Evolutionary conservation across 352 stramenopile species (phyloP).

Genomic region (Globisporangium iwayamae): DNA sequence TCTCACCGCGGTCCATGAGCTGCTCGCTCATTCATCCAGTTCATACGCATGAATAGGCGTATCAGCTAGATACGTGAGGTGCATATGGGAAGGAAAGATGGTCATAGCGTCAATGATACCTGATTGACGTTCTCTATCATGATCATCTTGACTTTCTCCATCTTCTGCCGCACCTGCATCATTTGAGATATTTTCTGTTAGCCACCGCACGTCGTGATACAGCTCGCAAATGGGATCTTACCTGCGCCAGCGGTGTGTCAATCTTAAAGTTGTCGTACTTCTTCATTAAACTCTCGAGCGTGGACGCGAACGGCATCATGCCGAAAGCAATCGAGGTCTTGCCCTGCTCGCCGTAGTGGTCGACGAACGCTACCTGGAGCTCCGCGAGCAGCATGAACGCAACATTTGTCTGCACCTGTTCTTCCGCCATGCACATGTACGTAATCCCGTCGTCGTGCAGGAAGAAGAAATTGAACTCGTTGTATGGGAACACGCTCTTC

Average conservation of each 20-base stretch:
- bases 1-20: slow-evolving; percentile 97
- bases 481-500: slow-evolving; percentile 74
- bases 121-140: slow-evolving; percentile 99
- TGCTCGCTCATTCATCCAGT: slow-evolving; percentile 38
- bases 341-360: slow-evolving; percentile 57
- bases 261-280: slow-evolving; percentile 85
- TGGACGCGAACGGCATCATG: slow-evolving; percentile 58
- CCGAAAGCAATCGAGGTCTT: slow-evolving; percentile 70
- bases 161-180: slow-evolving; percentile 88
- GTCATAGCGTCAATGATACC: slow-evolving; percentile 18
- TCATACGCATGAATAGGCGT: not conserved
- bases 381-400: slow-evolving; percentile 73
- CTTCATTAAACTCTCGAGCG: slow-evolving; percentile 66
- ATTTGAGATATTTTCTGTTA: not conserved
- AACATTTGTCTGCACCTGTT: slow-evolving; percentile 69
- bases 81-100: not conserved
- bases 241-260: slow-evolving; percentile 71
- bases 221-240: slow-evolving; percentile 7
- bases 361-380: slow-evolving; percentile 58
- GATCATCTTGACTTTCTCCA: slow-evolving; percentile 97
- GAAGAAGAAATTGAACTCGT: slow-evolving; percentile 84
- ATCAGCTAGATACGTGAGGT: not conserved
- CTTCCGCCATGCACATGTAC: slow-evolving; percentile 83
- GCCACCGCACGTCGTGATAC: not conserved
- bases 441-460: slow-evolving; percentile 64